Evolutionary conservation across 2,329 filamentous ascomycete species (phyloP).

Genomic region (Fusarium subglutinans): DNA sequence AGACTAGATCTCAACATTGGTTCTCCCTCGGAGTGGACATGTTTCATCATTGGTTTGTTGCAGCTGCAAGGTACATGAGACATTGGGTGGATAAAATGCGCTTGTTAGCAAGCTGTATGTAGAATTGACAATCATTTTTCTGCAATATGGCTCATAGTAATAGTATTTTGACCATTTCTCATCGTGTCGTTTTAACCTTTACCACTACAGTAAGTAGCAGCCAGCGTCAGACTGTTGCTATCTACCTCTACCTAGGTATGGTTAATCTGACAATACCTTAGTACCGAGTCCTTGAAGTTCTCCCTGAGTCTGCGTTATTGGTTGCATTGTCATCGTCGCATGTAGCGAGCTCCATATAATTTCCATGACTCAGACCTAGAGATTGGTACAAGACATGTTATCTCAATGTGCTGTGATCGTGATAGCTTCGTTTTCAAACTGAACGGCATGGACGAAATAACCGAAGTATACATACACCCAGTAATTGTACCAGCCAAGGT

Average conservation of each 20-base stretch:
- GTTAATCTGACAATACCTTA: background rate
- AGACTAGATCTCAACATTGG: slow-evolving; percentile 3
- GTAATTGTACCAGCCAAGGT: background rate
- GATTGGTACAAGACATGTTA: background rate
- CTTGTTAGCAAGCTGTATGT: background rate
- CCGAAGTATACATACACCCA: background rate
- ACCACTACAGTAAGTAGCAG: background rate
- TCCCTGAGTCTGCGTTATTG: background rate
- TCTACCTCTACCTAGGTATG: background rate
- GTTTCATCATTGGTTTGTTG: slow-evolving; percentile 21
- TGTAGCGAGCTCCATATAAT: background rate
- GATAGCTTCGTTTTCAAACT: background rate
- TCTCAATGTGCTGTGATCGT: background rate
- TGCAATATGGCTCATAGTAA: background rate
- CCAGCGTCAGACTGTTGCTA: background rate
- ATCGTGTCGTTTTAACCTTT: background rate
- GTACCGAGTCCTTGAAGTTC: background rate
- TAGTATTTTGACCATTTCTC: background rate
- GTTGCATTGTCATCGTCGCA: background rate
- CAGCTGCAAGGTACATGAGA: slow-evolving; percentile 35
- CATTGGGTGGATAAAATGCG: background rate
- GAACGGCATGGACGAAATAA: background rate
- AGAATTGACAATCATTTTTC: background rate
- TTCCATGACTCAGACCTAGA: background rate
- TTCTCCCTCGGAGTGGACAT: slow-evolving; percentile 16